These are phyloP conservation scores for Inga laurina DNA, from an alignment of 306 rosid genomes.

Conservation along the genomic window DNA sequence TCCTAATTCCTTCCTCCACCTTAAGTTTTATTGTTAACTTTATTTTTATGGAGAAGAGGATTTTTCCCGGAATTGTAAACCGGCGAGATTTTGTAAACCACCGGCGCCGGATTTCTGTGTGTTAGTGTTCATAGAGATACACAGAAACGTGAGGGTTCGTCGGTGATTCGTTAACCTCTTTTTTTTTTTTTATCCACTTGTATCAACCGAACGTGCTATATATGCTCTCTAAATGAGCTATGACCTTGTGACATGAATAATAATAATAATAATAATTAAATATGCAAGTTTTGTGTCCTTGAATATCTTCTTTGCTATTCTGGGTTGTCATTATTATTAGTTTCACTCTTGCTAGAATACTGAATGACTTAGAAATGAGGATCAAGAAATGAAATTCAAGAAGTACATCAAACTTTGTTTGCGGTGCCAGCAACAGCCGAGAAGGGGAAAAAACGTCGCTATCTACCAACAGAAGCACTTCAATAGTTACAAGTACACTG, in stretches of 20 bases:
- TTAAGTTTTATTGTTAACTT: not conserved
- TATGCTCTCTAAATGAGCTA: not conserved
- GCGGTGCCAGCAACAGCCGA: not conserved
- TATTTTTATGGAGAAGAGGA: conserved; percentile 13
- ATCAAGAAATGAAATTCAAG: not conserved
- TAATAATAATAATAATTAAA: conserved; percentile 25
- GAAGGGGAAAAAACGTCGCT: not conserved
- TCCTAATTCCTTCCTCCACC: not conserved
- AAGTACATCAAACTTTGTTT: not conserved
- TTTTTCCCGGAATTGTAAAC: conserved; percentile 44
- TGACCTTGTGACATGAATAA: conserved; percentile 47
- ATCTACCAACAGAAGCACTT: not conserved
- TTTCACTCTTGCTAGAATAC: not conserved
- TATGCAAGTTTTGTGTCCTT: not conserved
- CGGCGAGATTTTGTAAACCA: conserved; percentile 69
- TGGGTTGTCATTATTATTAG: not conserved
- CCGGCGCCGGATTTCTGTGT: conserved; percentile 75
- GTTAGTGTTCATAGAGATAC: conserved; percentile 34
- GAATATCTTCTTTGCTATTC: too few relatives aligned
- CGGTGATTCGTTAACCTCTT: conserved; percentile 45
- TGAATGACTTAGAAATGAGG: not conserved
- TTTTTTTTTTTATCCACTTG: not conserved
- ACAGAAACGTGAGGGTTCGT: conserved; percentile 74
- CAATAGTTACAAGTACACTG: not conserved
- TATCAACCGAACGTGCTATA: conserved; percentile 1